Evolutionary conservation across 495 filamentous ascomycete species (phyloP), one percentile per base, ranked within the genome.

Genomic region (Lophiostoma macrostomum): DNA sequence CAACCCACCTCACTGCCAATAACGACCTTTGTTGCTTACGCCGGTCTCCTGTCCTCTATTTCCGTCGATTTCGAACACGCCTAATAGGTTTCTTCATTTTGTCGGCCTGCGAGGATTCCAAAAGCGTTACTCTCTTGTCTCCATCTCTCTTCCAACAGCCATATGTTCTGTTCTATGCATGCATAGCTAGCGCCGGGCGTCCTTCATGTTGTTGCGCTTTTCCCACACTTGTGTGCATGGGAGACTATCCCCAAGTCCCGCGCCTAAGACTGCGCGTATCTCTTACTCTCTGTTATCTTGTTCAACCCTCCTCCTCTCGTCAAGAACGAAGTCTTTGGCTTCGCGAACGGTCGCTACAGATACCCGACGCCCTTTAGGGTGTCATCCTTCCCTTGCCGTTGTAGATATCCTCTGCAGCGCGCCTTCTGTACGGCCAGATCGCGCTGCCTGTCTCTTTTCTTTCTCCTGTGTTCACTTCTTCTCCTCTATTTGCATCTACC

Each of bases 131-230:
- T 22, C 42, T 31, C 29, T 37, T 56, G 24, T 50, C 28, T 34
- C 14, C 40, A 19, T 28, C 30, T 36, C 12, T 53, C 30, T 38
- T 29, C 43, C 13, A 31, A 23, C 34, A 29, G 19, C 20, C 19
- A 22, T 50, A 22, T 52, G n/a, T 34, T 45, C 27, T 42, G 23
- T 40, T 25, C 34, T 40, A 27, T 56, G 58, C 52, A 61, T 62
- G 53, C 58, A 62, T 62, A 30, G 37, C 58, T 45, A 62, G 58
- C 58, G 58, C 58, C 53, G 53, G 49, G 58, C 55, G 55, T 58
- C 42, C 19, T 13, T 22, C 13, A 30, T 32, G 32, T 2, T 19
- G n/a, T 52, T 4, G 11, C 20, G 39, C 24, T n/a, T n/a, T n/a
- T n/a, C n/a, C n/a, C n/a, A n/a, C n/a, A n/a, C n/a, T n/a, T n/a